A percentile compares a stretch with the other conserved stretches of the same genome.
Conservation (phyloP, 345 rosid species). For the Citrus sp. region DNA sequence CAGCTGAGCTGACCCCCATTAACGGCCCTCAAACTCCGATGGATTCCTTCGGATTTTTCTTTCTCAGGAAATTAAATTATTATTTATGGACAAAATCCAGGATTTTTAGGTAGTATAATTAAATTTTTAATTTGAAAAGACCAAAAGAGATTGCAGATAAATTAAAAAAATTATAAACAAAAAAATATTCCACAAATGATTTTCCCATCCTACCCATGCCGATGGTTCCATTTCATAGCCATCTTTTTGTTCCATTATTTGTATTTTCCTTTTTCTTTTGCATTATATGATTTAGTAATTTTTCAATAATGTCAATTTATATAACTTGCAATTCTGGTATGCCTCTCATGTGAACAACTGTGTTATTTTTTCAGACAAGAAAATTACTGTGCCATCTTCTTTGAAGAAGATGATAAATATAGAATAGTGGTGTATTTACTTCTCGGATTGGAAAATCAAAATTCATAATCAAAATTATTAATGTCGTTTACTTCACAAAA, state of each 20-base stretch:
- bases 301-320: neutral
- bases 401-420: too few relatives aligned
- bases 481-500: too few relatives aligned
- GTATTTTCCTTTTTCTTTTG: neutral
- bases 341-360: too few relatives aligned
- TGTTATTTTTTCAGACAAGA: too few relatives aligned
- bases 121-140: neutral
- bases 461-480: too few relatives aligned
- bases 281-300: neutral
- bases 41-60: neutral
- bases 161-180: too few relatives aligned
- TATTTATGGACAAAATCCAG: neutral
- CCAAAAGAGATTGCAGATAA: too few relatives aligned
- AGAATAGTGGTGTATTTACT: too few relatives aligned
- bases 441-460: accelerated
- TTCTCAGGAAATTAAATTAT: neutral
- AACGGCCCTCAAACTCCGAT: neutral
- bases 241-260: neutral
- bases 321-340: neutral
- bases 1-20: neutral
- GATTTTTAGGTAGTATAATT: neutral
- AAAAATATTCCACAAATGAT: neutral
- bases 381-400: too few relatives aligned
- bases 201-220: constrained; percentile 1
- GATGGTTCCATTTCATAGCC: neutral